Percentiles rank a stretch among this genome's conserved stretches.
These are phyloP conservation scores for Aspergillus phoenicis DNA, from an alignment of 2,329 filamentous ascomycete genomes.

Conservation along the genomic window DNA sequence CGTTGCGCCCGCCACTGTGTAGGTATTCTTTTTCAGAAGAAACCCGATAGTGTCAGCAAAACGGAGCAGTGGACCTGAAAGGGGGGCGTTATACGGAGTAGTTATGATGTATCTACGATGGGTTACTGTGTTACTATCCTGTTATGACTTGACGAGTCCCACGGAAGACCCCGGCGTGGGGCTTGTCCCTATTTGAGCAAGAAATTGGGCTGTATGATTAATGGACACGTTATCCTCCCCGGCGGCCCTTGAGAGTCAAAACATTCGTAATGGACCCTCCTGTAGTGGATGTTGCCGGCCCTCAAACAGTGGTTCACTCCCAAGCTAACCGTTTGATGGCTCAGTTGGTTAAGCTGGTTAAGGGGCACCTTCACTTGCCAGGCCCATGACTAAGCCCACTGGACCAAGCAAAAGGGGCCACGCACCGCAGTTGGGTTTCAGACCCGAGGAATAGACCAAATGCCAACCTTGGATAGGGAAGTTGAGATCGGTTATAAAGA, in stretches of 20 bases:
- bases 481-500: no score
- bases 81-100: slow-evolving; percentile 1
- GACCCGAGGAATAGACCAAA: no score
- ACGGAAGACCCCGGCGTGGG: not conserved
- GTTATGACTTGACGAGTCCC: not conserved
- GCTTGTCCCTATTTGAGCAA: not conserved
- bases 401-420: not conserved
- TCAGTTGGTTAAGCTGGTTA: no score
- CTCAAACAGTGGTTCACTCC: not conserved
- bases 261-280: not conserved
- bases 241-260: not conserved
- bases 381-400: not conserved
- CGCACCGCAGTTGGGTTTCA: not conserved
- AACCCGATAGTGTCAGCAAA: not conserved
- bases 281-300: no score
- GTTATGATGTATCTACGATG: not conserved
- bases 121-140: not conserved
- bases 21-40: not conserved
- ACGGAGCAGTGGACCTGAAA: slow-evolving; percentile 6
- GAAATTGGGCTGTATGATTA: not conserved
- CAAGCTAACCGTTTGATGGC: no score
- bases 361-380: no score
- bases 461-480: not conserved
- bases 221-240: not conserved
- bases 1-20: not conserved